Evolutionary conservation across 306 rosid genomes (phyloP).

Genomic region (peach (Prunus persica)): DNA sequence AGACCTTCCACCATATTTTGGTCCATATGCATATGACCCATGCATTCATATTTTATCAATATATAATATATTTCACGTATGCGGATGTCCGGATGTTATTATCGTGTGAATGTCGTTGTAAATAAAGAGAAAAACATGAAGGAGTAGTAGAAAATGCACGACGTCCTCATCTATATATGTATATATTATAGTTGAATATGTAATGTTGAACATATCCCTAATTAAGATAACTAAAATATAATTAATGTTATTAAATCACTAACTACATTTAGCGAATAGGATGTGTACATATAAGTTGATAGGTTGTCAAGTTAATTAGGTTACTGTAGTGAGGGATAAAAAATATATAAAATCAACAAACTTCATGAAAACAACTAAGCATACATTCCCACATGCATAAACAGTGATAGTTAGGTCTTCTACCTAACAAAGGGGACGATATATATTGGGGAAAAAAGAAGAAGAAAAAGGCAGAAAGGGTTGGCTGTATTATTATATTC

Average conservation of each 20-base stretch:
- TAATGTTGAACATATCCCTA: too few species aligned
- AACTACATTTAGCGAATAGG: too few species aligned
- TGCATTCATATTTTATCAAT: constrained; percentile 22
- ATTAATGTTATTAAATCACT: too few species aligned
- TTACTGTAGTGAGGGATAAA: neutral
- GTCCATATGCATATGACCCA: neutral
- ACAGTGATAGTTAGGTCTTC: constrained; percentile 40
- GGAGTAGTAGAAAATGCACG: too few species aligned
- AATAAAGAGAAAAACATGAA: accelerated
- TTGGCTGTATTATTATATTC: neutral
- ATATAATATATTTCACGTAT: too few species aligned
- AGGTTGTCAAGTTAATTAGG: constrained; percentile 5
- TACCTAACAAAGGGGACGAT: constrained; percentile 25
- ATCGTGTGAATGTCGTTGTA: too few species aligned
- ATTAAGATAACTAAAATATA: too few species aligned
- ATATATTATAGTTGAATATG: neutral
- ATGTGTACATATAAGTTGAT: neutral
- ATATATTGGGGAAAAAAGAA: too few species aligned
- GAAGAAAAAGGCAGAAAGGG: neutral
- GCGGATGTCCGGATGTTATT: too few species aligned
- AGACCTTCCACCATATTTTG: constrained; percentile 43
- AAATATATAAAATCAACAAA: too few species aligned
- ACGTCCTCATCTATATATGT: too few species aligned
- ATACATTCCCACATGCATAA: constrained; percentile 20
- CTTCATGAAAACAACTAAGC: constrained; percentile 29